Conservation (phyloP, 1,284 basidiomycete genomes). For the Vanrija pseudolonga region DNA sequence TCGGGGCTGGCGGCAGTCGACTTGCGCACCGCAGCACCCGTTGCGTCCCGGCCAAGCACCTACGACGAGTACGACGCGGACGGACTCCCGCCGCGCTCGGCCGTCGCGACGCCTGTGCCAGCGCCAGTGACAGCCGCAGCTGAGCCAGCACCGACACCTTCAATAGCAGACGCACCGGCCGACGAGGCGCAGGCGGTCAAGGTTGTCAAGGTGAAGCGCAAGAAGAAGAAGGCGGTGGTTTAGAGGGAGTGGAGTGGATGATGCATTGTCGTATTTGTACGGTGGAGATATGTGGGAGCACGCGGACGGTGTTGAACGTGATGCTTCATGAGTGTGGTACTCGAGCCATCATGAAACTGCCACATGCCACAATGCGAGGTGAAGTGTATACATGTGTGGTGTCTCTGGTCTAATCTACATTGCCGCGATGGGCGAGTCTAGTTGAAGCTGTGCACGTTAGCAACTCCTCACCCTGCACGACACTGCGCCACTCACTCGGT, state of each 20-base stretch:
- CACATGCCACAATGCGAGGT: too few relatives aligned
- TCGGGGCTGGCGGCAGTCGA: conserved; percentile 45
- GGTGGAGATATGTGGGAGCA: too few relatives aligned
- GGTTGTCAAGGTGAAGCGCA: conserved; percentile 43
- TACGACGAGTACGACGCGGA: conserved; percentile 61
- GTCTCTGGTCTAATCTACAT: too few relatives aligned
- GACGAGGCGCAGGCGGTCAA: conserved; percentile 41
- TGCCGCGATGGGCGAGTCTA: too few relatives aligned
- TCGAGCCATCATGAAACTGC: too few relatives aligned
- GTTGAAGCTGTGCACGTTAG: too few relatives aligned
- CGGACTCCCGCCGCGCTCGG: conserved; percentile 48
- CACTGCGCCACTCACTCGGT: too few relatives aligned
- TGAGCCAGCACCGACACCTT: conserved; percentile 1
- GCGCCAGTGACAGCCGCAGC: conserved; percentile 57
- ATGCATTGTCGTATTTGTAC: background rate
- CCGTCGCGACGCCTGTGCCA: conserved; percentile 6
- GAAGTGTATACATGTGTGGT: too few relatives aligned
- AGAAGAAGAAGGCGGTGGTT: conserved; percentile 30
- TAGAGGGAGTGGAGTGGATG: background rate
- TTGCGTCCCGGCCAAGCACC: conserved; percentile 19
- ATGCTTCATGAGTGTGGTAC: too few relatives aligned
- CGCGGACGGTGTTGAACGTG: too few relatives aligned
- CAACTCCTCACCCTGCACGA: too few relatives aligned
- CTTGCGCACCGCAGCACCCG: conserved; percentile 6
- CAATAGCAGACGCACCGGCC: conserved; percentile 18